Evolutionary conservation across 768 basidiomycete species (phyloP), one percentile per base, ranked within the genome.

Genomic region (Russula sp.): DNA sequence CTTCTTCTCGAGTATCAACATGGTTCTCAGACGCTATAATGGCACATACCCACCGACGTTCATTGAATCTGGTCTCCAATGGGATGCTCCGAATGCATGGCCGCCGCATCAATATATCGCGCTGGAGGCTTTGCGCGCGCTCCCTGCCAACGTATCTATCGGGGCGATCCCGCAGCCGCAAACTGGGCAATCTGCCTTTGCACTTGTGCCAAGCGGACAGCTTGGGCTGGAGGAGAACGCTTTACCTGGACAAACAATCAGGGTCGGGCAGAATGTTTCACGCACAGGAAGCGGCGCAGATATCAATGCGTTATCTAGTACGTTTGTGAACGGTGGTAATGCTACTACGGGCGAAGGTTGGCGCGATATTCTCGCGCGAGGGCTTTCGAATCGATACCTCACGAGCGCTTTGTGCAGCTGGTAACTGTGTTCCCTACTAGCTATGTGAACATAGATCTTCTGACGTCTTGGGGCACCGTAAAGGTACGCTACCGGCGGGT

Each of bases 51-150:
- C 94, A 0, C 78, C 84, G 7, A 92, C 90, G 0, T 91, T 96
- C 69, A 70, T 92, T 11, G 80, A 84, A 64, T 87, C 86, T 0
- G 92, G 92, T 13, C 78, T 86, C 66, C 91, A 96, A 77, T 96
- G 94, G 89, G 90, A 92, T 71, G 83, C 87, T 28, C 92, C 93
- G n/a, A 94, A 94, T 70, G 75, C 87, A 1, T 97, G 92, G 93
- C 90, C 91, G 20, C 88, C 90, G 10, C 89, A 92, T 69, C 89
- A 89, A 67, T 87, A 92, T 73, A 90, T 96, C 66, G 76, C 84
- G 28, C 81, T 96, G 51, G 79, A 87, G 62, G 93, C 94, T 0
- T 83, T 98, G 44, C 80, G 82, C 42, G 81, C 84, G 13, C 77
- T 98, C 18, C 92, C 92, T 0, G 70, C 84, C 22, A 89, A 91